These are phyloP conservation scores for Trichophyton rubrum DNA, from an alignment of 2,329 filamentous ascomycete species.

Conservation along the genomic window DNA sequence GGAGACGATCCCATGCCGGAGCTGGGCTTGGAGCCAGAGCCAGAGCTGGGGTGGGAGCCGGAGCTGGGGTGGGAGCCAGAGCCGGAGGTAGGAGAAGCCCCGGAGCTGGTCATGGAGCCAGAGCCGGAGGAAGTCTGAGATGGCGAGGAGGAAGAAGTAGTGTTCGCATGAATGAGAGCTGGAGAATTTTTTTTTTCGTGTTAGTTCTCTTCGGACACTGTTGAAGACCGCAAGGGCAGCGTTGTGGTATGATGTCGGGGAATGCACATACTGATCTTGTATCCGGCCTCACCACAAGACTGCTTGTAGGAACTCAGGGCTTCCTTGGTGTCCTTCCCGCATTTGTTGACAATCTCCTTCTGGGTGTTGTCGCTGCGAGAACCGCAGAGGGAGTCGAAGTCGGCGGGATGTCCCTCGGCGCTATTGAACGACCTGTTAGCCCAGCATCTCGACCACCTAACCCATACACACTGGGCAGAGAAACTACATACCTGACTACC, in stretches of 20 bases:
- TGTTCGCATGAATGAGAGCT: not conserved
- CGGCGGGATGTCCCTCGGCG: conserved; percentile 25
- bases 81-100: conserved; percentile 15
- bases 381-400: conserved; percentile 31
- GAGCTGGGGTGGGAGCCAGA: conserved; percentile 15
- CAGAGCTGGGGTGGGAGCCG: conserved; percentile 15
- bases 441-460: not conserved
- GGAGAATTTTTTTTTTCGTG: not conserved
- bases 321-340: conserved; percentile 21
- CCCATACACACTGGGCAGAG: not conserved
- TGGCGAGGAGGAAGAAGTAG: conserved; percentile 1
- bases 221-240: too few relatives aligned
- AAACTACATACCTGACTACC: conserved; percentile 36
- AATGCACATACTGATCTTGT: conserved; percentile 29
- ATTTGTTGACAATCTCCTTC: conserved; percentile 25
- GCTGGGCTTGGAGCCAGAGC: not conserved
- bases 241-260: not conserved
- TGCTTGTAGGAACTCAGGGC: conserved; percentile 30
- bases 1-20: not conserved
- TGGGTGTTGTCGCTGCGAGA: conserved; percentile 25
- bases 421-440: conserved; percentile 19
- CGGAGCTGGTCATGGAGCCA: conserved; percentile 17
- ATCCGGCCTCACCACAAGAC: conserved; percentile 29
- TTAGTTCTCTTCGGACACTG: not conserved
- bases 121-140: conserved; percentile 3